These are phyloP conservation scores for Gilbertella persicaria DNA, from an alignment of 371 early-diverging fungal genomes.

Conservation along the genomic window DNA sequence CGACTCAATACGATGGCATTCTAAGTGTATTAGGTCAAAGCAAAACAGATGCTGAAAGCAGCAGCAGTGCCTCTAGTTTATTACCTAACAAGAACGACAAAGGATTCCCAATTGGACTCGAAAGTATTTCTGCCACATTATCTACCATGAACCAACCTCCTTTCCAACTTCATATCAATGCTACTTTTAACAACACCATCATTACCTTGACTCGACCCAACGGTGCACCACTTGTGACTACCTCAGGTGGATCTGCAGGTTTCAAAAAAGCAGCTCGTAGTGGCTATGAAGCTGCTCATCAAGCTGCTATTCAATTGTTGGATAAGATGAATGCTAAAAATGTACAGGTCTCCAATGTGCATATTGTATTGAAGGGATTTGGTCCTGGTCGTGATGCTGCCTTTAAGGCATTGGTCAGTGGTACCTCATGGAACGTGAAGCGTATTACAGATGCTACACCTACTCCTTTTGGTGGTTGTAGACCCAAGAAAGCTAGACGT, in stretches of 20 bases:
- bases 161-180: conserved; percentile 75
- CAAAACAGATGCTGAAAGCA: conserved; percentile 1
- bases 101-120: not conserved
- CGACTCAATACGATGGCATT: conserved; percentile 27
- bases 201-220: conserved; percentile 76
- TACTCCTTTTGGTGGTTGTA: conserved; percentile 93
- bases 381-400: conserved; percentile 94
- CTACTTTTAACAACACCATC: conserved; percentile 89
- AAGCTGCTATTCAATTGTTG: conserved; percentile 79
- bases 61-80: not conserved
- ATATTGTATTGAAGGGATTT: conserved; percentile 86
- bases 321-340: conserved; percentile 67
- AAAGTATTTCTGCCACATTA: conserved; percentile 11
- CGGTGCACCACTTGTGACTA: conserved; percentile 71
- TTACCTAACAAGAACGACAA: not conserved
- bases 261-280: conserved; percentile 89
- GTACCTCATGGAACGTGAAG: conserved; percentile 66
- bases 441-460: conserved; percentile 89
- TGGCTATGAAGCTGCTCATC: conserved; percentile 92
- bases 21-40: conserved; percentile 13
- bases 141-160: conserved; percentile 26
- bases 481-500: conserved; percentile 89
- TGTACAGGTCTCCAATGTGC: conserved; percentile 64
- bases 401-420: conserved; percentile 77
- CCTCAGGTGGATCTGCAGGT: conserved; percentile 84